Base-by-base conservation (phyloP, 1,284 basidiomycete species). In the Farysia itapuensis region DNA sequence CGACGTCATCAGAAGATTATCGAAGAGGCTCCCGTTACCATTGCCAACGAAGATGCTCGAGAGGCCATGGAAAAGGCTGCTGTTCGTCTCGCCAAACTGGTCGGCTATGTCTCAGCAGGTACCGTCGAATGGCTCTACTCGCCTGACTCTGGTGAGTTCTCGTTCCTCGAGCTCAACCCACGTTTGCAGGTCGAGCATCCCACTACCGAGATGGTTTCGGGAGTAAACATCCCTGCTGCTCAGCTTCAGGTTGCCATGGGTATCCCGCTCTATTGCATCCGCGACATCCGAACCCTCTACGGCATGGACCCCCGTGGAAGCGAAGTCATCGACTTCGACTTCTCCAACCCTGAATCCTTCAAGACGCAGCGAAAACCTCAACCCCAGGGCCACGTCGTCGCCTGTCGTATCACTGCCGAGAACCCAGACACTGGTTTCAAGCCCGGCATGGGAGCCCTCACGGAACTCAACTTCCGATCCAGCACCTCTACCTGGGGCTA, bases 351-450 rank as follows among this genome's bases (percentile, higher is more conserved):
- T 21, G 88, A 89, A 44, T 87, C 88, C 11, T 86, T 84, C 77
- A 84, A 88, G 76, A 85, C 87, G 29, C 94, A 98, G 79, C 88
- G 93, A 72, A 96, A 92, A 80, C 95, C 95, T 35, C 84, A 84
- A 45, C 94, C 95, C 50, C 97, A 96, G 79, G 95, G 95, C 25
- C 95, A 99, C 77, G 95, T 98, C 67, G 89, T 99, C 64, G 95
- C 95, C 35, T 95, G 97, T 67, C 93, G 95, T 77, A 98, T 99
- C 79, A 98, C 95, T 4, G 94, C 94, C 33, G 95, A 99, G 81
- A 98, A 99, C 79, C 95, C 95, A 18, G 95, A 98, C 75, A 94
- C 94, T 14, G 95, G 95, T n/a, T 99, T 99, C 84, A 98, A 98
- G 80, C 95, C 95, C 3, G 97, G 94, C 7, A 94, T 90, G 13